phyloP scores from a whole-genome alignment of 305 asterid genomes.

The Lippia alba region DNA sequence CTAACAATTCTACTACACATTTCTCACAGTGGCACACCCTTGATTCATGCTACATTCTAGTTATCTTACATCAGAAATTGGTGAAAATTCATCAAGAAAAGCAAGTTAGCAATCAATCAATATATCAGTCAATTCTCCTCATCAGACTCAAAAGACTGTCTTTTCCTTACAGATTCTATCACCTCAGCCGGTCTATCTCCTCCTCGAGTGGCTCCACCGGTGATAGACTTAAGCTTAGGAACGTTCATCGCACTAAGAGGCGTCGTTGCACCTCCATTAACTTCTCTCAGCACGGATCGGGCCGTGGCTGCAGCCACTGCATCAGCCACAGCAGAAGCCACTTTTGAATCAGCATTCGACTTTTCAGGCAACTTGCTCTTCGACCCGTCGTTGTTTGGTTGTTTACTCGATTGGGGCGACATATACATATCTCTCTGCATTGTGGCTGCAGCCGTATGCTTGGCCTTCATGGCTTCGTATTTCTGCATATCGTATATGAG shows the following conservation, averaged over 20 bases:
- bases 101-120: too few species aligned
- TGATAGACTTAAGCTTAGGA: conserved; percentile 75
- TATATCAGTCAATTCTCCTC: conserved; percentile 73
- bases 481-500: conserved; percentile 90
- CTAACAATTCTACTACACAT: too few species aligned
- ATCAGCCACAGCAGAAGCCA: conserved; percentile 80
- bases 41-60: background rate
- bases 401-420: conserved; percentile 49
- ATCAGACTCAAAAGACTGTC: conserved; percentile 78
- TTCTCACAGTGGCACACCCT: too few species aligned
- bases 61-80: background rate
- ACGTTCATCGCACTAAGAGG: conserved; percentile 81
- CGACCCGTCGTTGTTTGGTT: conserved; percentile 28
- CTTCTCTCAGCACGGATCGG: conserved; percentile 78
- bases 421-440: conserved; percentile 50
- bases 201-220: conserved; percentile 32
- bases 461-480: conserved; percentile 71
- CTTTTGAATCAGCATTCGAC: conserved; percentile 43
- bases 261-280: conserved; percentile 55
- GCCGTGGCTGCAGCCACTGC: conserved; percentile 73
- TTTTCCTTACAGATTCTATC: conserved; percentile 74
- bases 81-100: background rate
- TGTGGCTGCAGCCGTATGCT: conserved; percentile 59
- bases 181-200: conserved; percentile 60
- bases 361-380: conserved; percentile 40